A percentile compares a stretch with the other conserved stretches of the same genome.
Evolutionary conservation across 495 filamentous ascomycete genomes (phyloP).

Genomic region (Aspergillus panamensis): DNA sequence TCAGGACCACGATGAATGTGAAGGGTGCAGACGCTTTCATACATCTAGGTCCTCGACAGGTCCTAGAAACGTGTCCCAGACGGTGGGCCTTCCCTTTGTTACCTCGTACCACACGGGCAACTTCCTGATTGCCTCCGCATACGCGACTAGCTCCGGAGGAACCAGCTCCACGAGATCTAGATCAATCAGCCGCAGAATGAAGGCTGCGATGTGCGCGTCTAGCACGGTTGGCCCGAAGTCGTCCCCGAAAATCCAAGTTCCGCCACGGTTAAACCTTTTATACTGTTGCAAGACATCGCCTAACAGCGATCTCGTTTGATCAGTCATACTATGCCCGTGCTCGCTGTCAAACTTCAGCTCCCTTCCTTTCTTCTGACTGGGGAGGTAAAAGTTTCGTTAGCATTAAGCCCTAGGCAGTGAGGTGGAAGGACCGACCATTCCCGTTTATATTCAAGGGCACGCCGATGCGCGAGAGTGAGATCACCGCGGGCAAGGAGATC

Average conservation of each 20-base stretch:
- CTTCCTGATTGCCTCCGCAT: constrained; percentile 6
- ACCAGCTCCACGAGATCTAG: constrained; percentile 11
- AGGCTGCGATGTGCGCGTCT: constrained; percentile 14
- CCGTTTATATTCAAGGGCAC: constrained; percentile 17
- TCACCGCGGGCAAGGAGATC: constrained; percentile 15
- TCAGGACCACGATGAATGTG: not conserved
- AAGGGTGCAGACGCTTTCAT: not conserved
- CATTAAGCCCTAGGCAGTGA: no score
- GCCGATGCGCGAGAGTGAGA: constrained; percentile 12
- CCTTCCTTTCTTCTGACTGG: constrained; percentile 14
- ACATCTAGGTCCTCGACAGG: constrained; percentile 10
- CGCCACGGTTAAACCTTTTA: constrained; percentile 1
- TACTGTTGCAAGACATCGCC: constrained; percentile 1
- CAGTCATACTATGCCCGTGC: constrained; percentile 10
- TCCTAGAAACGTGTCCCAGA: constrained; percentile 12
- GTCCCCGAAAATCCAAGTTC: constrained; percentile 16
- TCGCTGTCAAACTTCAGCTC: not conserved
- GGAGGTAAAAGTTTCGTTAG: not conserved
- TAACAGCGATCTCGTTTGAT: constrained; percentile 4
- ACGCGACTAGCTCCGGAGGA: constrained; percentile 7
- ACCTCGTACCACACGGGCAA: constrained; percentile 10
- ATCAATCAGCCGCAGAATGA: constrained; percentile 11
- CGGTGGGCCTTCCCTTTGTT: constrained; percentile 10
- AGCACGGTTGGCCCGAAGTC: constrained; percentile 15
- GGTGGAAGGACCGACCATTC: constrained; percentile 2